Evolutionary conservation across 2,329 filamentous ascomycete genomes (phyloP), one percentile per base, ranked within the genome.

Genomic region (Cladobotryum mycophilum): DNA sequence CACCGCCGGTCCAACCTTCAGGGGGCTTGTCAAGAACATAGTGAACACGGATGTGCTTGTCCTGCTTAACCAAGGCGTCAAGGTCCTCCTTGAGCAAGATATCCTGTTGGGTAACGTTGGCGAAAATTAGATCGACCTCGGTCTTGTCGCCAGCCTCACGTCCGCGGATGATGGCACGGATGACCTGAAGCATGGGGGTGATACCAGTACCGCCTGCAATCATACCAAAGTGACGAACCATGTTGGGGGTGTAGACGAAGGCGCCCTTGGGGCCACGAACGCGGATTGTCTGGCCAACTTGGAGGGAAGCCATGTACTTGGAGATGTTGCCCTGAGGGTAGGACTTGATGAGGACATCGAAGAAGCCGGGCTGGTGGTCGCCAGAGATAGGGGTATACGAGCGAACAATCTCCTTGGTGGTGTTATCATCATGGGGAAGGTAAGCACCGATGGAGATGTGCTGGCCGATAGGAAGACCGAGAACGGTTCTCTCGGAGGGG

Each of bases 301-400:
- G 81, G 55, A 99, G 81, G 12, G 81, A 84, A 43, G 89, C 88
- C 74, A 99, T 84, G 73, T 95, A 80, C 75, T 89, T 91, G 69
- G 88, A 95, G 78, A 99, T 97, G 77, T 97, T 97, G 62, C 93
- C 93, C 60, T 89, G 91, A 2, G 91, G 89, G 74, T 99, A 99
- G 22, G 90, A 90, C 79, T 99, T 99, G 79, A 99, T 91, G 62
- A 99, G 82, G 54, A 99, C 85, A 71, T 97, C 93, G 71, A 99
- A 90, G 79, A 89, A 86, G 68, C 93, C 93, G 49, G 86, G 84
- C 67, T 91, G 85, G 69, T 92, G 84, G 73, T 95, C 90, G 60
- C 88, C 89, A 41, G 88, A 91, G 69, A 95, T 89, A 53, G 90
- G 90, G 11, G 90, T 96, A 76, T 96, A 96, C 18, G 89, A 95